These are phyloP conservation scores for Xylaria castorea DNA, from an alignment of 495 filamentous ascomycete genomes.

Conservation along the genomic window DNA sequence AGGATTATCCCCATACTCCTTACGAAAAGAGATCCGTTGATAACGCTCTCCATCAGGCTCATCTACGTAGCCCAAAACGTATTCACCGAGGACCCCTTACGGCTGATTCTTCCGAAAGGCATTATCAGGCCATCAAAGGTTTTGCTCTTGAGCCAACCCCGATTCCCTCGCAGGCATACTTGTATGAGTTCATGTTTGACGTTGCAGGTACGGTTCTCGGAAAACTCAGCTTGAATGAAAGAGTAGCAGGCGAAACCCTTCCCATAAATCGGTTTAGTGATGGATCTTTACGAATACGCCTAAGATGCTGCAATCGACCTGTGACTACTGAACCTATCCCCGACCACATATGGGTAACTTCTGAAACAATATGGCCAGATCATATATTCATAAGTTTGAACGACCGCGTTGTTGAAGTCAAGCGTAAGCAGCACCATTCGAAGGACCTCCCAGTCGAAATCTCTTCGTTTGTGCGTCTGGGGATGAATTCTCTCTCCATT, in stretches of 20 bases:
- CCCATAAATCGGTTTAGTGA: conserved; percentile 44
- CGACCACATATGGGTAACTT: conserved; percentile 63
- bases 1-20: conserved; percentile 47
- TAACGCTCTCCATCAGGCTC: conserved; percentile 62
- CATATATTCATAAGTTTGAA: conserved; percentile 76
- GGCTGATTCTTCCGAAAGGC: conserved; percentile 39
- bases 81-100: conserved; percentile 35
- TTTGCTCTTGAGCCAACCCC: conserved; percentile 51
- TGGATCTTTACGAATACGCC: conserved; percentile 49
- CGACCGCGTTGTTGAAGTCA: conserved; percentile 58
- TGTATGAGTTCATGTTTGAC: conserved; percentile 45
- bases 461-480: conserved; percentile 58
- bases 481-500: conserved; percentile 66
- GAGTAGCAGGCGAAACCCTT: conserved; percentile 23
- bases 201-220: conserved; percentile 43
- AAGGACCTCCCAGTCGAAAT: conserved; percentile 81
- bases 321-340: conserved; percentile 23
- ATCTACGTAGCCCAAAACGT: conserved; percentile 62
- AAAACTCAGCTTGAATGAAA: conserved; percentile 32
- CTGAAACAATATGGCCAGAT: conserved; percentile 74
- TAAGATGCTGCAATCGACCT: conserved; percentile 42
- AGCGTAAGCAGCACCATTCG: conserved; percentile 69
- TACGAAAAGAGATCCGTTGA: conserved; percentile 53
- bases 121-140: conserved; percentile 56
- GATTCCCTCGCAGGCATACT: conserved; percentile 37